A percentile compares a stretch with the other conserved stretches of the same genome.
Conservation (phyloP, 257 asterid species). For the Solanum bulbocastanum region DNA sequence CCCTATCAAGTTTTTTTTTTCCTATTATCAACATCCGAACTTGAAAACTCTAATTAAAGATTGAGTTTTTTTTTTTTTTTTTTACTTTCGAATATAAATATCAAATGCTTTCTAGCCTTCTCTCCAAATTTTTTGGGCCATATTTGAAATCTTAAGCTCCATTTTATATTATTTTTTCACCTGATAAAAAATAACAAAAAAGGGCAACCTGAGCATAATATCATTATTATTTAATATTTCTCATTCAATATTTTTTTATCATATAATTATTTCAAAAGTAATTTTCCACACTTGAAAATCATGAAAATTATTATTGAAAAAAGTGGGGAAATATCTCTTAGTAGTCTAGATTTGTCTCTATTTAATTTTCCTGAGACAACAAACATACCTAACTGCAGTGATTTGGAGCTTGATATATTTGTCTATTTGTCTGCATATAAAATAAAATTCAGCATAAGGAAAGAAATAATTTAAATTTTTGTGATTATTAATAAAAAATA, state of each 20-base stretch:
- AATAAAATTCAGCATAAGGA: not conserved
- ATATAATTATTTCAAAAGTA: not conserved
- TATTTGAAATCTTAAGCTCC: not conserved
- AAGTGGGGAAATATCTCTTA: not conserved
- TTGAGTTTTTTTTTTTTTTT: not conserved
- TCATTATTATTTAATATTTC: not conserved
- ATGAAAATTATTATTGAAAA: not conserved
- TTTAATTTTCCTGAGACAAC: not conserved
- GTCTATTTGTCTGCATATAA: not conserved
- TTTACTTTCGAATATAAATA: not conserved
- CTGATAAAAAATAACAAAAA: not conserved
- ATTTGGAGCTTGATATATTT: not conserved
- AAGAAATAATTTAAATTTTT: not conserved
- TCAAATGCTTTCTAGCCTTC: not conserved
- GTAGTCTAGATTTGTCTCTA: constrained; percentile 6
- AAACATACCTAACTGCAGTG: constrained; percentile 3
- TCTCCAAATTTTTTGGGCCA: not conserved
- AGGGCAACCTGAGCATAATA: not conserved
- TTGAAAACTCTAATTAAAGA: not conserved
- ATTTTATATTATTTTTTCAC: not conserved
- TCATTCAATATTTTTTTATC: not conserved
- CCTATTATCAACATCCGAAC: not conserved
- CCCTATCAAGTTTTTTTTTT: too few relatives aligned
- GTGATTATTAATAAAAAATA: not conserved
- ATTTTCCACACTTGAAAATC: not conserved